Evolutionary conservation across 129 eudicot genomes (phyloP).

Genomic region (Flaveria brownii): DNA sequence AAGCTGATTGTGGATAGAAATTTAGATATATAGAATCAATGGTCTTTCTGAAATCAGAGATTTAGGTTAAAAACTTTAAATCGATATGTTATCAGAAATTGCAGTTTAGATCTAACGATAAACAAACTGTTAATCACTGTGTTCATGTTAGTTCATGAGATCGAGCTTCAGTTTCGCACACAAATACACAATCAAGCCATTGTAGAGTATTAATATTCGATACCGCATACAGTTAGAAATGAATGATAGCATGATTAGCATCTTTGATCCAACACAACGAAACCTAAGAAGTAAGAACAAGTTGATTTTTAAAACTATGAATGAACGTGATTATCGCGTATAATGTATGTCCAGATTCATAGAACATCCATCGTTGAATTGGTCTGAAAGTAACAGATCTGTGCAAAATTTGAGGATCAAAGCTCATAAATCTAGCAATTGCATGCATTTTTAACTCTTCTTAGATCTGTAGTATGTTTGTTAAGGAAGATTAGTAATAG

Average conservation of each 20-base stretch:
- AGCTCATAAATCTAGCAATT: neutral
- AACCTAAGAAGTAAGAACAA: neutral
- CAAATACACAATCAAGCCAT: too few species aligned
- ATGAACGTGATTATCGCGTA: neutral
- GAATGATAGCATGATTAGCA: neutral
- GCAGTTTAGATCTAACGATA: too few species aligned
- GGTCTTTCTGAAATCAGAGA: neutral
- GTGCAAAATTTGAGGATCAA: neutral
- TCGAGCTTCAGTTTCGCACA: too few species aligned
- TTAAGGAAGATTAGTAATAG: neutral
- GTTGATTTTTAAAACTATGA: neutral
- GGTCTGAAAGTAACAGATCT: constrained; percentile 2
- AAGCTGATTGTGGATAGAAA: too few species aligned
- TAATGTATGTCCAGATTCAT: constrained; percentile 10
- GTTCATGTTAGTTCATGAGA: too few species aligned
- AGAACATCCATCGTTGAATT: constrained; percentile 7
- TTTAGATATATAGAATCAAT: neutral
- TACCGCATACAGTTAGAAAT: neutral
- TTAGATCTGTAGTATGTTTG: neutral
- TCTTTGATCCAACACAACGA: neutral
- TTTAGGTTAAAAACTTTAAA: neutral
- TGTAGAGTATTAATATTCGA: too few species aligned
- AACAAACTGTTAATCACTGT: too few species aligned
- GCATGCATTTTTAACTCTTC: neutral
- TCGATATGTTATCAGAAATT: too few species aligned